Base-by-base conservation (phyloP, 768 basidiomycete species). In the Boletus pseudo-olivaceus region DNA sequence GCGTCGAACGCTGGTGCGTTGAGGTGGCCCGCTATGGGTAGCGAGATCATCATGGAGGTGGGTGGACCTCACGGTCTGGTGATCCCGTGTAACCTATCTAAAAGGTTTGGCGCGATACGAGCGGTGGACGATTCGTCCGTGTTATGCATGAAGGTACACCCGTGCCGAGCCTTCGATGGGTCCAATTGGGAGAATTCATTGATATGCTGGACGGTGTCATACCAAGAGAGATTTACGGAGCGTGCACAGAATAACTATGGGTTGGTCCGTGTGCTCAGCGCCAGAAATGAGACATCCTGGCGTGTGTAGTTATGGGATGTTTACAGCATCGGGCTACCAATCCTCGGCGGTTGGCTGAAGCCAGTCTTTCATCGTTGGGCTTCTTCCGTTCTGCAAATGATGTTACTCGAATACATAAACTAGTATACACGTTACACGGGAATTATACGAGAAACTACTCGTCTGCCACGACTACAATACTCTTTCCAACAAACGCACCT, bases 21-120 rank as follows among this genome's bases (percentile, higher is more conserved):
- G 49, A 71, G 76, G 34, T 81, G 78, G 78, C 78, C 79, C 0
- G 76, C 79, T 0, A 65, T 78, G 51, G 77, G 77, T 3, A 74
- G 73, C 17, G 77, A 78, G 59, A 71, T 78, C n/a, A 53, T 76
- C 46, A 73, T 77, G 67, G 77, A 78, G 74, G 77, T 72, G 54
- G 38, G 72, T 53, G n/a, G 1, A 7, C 4, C 11, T n/a, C 37
- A 4, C 30, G 10, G 10, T 49, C 9, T 47, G 20, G 44, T 46
- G 35, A 45, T 1, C 17, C 10, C 5, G 8, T 7, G 15, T 55
- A 15, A 61, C 37, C 4, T 26, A n/a, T 50, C 12, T 15, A 43
- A 20, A 42, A 79, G 78, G 73, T 79, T 19, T 79, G 78, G 78
- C 65, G 69, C 8, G 59, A 56, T 27, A 12, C 41, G 8, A 49